Base-by-base conservation (phyloP, 2,329 filamentous ascomycete genomes). In the Rugonectria rugulosa region DNA sequence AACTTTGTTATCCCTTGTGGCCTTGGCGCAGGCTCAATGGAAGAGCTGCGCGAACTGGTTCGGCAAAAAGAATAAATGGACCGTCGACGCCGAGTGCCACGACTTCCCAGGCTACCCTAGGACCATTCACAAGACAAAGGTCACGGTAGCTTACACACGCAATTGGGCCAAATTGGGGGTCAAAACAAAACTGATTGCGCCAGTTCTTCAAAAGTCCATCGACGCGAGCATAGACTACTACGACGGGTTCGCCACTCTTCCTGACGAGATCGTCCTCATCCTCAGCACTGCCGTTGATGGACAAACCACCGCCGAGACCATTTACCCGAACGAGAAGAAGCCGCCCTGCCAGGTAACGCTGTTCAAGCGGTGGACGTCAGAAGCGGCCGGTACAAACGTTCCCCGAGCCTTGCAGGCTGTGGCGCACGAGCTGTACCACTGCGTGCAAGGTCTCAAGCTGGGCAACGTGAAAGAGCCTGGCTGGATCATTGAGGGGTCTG, bases 361-460 rank as follows among this genome's bases (percentile, higher is more conserved):
- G 5, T 48, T 29, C 23, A 26, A 48, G 8, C 31, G 34, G 4
- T 63, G 59, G 59, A 60, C 53, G 7, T 45, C 31, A 0, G 40
- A 52, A 14, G 32, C 53, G 20, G 34, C 34, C 5, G 31, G 15
- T 1, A 37, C 42, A 3, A 26, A 58, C 5, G 17, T 32, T 15
- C 49, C 50, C 7, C 36, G 49, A 11, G 53, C 57, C 3, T 17
- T 60, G 6, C 57, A 57, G 15, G 47, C 47, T 2, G 6, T 62
- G 8, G 29, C 60, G 2, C 59, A 60, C 8, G 60, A 62, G 27
- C 27, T 62, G 6, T 63, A 60, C n/a, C 59, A 62, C 17, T 62
- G 60, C 23, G 32, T 62, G 1, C 59, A 60, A 38, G 19, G 32
- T 7, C 20, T 21, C 2, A 31, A 23, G 12, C 2, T 57, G 4